Conservation (phyloP, 1,284 basidiomycete genomes). For the Sphagnurus paluster region DNA sequence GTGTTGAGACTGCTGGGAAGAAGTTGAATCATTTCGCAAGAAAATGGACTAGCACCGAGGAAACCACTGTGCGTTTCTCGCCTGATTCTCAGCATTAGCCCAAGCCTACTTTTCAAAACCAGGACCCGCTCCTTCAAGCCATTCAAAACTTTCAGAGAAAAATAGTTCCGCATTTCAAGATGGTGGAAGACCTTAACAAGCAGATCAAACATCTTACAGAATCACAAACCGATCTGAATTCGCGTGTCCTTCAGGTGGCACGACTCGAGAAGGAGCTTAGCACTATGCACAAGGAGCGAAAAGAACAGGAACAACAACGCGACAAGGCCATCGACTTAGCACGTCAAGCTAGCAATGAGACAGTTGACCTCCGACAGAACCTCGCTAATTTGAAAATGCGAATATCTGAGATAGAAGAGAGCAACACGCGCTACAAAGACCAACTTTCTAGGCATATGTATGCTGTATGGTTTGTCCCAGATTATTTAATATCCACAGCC, state of each 20-base stretch:
- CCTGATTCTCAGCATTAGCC: not conserved
- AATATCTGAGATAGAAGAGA: constrained; percentile 23
- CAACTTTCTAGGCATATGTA: constrained; percentile 26
- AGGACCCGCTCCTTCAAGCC: constrained; percentile 30
- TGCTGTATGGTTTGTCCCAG: too few species aligned
- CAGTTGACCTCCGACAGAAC: constrained; percentile 17
- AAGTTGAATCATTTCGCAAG: constrained; percentile 28
- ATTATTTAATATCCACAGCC: too few species aligned
- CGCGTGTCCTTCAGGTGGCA: constrained; percentile 19
- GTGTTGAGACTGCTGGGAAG: constrained; percentile 31
- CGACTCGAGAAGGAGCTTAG: constrained; percentile 15
- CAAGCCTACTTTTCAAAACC: not conserved
- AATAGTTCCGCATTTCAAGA: constrained; percentile 34
- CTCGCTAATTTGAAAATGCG: constrained; percentile 18
- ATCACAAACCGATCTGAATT: constrained; percentile 13
- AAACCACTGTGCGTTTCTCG: constrained; percentile 6
- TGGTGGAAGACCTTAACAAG: constrained; percentile 25
- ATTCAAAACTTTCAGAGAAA: constrained; percentile 37
- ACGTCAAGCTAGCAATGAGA: constrained; percentile 25
- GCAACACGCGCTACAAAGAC: constrained; percentile 26
- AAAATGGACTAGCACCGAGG: constrained; percentile 21
- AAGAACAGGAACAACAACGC: constrained; percentile 15
- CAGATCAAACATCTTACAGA: constrained; percentile 25
- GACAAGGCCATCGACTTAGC: constrained; percentile 27
- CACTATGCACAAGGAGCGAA: constrained; percentile 13